These are phyloP conservation scores for Trypanosoma platydactyli DNA, from an alignment of 208 protist genomes.

Conservation along the genomic window DNA sequence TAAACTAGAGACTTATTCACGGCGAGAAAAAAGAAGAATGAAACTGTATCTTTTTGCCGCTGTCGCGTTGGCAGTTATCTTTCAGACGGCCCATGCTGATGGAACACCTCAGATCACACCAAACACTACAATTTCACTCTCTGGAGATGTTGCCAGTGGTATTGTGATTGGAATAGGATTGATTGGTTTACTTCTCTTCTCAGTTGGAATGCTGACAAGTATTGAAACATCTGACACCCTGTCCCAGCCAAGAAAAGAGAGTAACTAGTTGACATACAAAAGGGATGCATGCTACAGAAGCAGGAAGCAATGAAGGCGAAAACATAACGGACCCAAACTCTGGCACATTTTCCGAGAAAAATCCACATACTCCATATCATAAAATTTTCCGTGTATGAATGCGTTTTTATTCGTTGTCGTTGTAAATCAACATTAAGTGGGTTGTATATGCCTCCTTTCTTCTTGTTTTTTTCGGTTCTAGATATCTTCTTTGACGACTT, in stretches of 20 bases:
- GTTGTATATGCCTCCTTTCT: not conserved
- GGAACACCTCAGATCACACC: constrained; percentile 12
- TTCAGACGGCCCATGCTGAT: constrained; percentile 17
- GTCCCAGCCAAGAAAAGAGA: constrained; percentile 19
- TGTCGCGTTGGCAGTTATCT: constrained; percentile 25
- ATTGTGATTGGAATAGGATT: constrained; percentile 63
- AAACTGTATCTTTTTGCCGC: constrained; percentile 1
- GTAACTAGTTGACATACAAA: constrained; percentile 5
- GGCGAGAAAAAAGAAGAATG: constrained; percentile 8
- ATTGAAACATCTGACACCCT: constrained; percentile 71
- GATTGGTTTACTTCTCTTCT: constrained; percentile 60
- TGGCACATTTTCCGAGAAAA: constrained; percentile 8
- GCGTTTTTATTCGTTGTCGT: no score
- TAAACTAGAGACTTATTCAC: no score
- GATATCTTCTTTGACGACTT: not conserved
- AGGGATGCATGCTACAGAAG: not conserved
- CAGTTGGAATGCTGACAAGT: constrained; percentile 70
- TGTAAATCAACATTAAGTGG: not conserved
- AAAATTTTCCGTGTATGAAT: no score
- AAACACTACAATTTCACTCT: constrained; percentile 56
- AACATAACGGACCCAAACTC: not conserved
- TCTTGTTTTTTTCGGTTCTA: constrained; percentile 13
- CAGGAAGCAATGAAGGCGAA: not conserved
- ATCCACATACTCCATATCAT: no score
- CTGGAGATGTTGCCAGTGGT: constrained; percentile 57